Evolutionary conservation across 2,329 filamentous ascomycete genomes (phyloP).

Genomic region (Curvularia sp.): DNA sequence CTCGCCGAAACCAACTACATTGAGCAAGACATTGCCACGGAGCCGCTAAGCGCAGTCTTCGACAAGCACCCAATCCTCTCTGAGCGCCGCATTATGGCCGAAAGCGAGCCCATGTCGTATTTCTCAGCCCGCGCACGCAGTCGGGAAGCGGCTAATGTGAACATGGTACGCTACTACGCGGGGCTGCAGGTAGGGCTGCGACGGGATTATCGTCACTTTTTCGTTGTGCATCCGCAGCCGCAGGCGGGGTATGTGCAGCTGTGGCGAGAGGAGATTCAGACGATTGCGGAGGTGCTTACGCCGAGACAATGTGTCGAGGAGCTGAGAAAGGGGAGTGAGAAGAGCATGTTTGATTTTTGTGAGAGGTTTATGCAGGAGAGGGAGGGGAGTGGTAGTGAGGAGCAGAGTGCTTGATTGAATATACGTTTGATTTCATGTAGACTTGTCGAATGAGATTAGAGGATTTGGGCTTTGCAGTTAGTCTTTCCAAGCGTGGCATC

Average conservation of each 20-base stretch:
- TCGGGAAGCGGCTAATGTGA: slow-evolving; percentile 33
- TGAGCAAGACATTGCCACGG: slow-evolving; percentile 31
- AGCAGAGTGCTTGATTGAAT: background rate
- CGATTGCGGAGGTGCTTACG: slow-evolving; percentile 39
- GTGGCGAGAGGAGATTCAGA: slow-evolving; percentile 36
- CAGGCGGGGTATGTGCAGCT: slow-evolving; percentile 16
- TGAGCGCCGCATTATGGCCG: slow-evolving; percentile 28
- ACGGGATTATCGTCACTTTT: slow-evolving; percentile 42
- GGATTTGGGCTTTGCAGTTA: too few relatives aligned
- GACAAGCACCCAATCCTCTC: slow-evolving; percentile 45
- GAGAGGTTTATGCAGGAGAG: slow-evolving; percentile 30
- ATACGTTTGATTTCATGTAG: background rate
- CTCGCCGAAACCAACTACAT: slow-evolving; percentile 33
- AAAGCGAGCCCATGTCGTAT: slow-evolving; percentile 31
- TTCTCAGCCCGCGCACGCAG: slow-evolving; percentile 29
- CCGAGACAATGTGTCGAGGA: slow-evolving; percentile 37
- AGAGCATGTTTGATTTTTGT: slow-evolving; percentile 38
- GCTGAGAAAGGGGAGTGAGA: slow-evolving; percentile 25
- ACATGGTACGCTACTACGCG: slow-evolving; percentile 39
- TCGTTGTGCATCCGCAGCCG: slow-evolving; percentile 42
- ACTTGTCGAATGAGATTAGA: too few relatives aligned
- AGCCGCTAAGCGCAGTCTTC: slow-evolving; percentile 13
- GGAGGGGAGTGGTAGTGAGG: background rate
- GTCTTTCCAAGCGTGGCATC: too few relatives aligned
- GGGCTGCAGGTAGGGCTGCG: slow-evolving; percentile 30